Conservation (phyloP, 169 alveolate species). For the Perkinsus chesapeaki region DNA sequence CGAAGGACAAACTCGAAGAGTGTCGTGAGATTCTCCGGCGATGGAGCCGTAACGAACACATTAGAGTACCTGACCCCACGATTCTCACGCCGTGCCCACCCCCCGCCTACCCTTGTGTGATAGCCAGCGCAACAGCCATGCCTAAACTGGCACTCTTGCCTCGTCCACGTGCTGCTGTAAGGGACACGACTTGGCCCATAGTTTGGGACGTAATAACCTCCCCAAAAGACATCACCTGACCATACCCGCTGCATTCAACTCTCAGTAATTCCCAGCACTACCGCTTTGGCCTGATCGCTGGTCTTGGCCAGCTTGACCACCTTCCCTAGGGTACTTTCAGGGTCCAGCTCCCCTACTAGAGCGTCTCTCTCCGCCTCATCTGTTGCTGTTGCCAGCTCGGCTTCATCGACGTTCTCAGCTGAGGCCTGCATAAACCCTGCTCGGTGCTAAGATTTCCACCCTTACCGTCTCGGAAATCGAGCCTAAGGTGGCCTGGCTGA, state of each 20-base stretch:
- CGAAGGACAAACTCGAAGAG: slow-evolving; percentile 91
- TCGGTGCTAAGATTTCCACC: not conserved
- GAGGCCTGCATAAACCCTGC: not conserved
- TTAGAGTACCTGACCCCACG: slow-evolving; percentile 71
- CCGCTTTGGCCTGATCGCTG: slow-evolving; percentile 40
- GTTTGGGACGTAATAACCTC: not conserved
- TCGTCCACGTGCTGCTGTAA: slow-evolving; percentile 99
- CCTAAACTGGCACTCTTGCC: slow-evolving; percentile 99
- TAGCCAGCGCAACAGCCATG: slow-evolving; percentile 80
- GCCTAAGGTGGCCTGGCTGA: slow-evolving; percentile 42
- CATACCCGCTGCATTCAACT: not conserved
- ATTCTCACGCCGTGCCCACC: slow-evolving; percentile 41
- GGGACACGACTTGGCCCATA: slow-evolving; percentile 61
- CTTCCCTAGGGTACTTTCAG: not conserved
- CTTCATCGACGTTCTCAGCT: not conserved
- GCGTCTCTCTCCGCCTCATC: not conserved
- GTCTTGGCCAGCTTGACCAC: slow-evolving; percentile 59
- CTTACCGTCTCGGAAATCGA: slow-evolving; percentile 16
- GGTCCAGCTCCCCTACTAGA: not conserved
- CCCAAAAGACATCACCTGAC: slow-evolving; percentile 15
- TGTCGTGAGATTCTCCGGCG: slow-evolving; percentile 94
- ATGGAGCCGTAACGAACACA: slow-evolving; percentile 95
- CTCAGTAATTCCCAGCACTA: not conserved
- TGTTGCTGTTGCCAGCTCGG: not conserved
- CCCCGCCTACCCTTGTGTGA: slow-evolving; percentile 62